These are phyloP conservation scores for Cutaneotrichosporon arboriforme DNA, from an alignment of 1,284 basidiomycete species.

Conservation along the genomic window DNA sequence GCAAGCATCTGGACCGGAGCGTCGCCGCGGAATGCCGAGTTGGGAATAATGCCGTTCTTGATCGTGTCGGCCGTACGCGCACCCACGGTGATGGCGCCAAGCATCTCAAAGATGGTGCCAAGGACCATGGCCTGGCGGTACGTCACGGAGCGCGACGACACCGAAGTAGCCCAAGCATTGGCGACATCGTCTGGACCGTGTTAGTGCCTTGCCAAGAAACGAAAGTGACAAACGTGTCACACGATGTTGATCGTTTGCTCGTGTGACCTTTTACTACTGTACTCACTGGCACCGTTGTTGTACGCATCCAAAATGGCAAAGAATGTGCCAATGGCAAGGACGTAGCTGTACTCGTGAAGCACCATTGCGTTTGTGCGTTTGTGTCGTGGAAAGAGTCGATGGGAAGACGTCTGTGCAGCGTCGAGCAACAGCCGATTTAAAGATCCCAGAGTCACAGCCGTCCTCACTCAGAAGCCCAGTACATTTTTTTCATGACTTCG, in stretches of 20 bases:
- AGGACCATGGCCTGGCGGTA: conserved; percentile 50
- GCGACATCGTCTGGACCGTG: conserved; percentile 39
- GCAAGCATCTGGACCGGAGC: conserved; percentile 51
- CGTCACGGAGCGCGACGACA: conserved; percentile 50
- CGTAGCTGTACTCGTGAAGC: conserved; percentile 47
- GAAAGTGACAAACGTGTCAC: no score
- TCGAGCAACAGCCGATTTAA: no score
- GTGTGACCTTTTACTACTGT: not conserved
- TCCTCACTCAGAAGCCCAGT: no score
- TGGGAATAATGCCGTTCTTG: conserved; percentile 51
- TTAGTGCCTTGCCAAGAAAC: no score
- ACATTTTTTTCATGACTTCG: no score
- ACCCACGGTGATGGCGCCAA: conserved; percentile 50
- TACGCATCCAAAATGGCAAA: conserved; percentile 51
- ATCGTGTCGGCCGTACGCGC: conserved; percentile 50
- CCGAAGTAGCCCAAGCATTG: conserved; percentile 52
- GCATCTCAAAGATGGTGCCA: conserved; percentile 51
- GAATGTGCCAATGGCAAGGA: conserved; percentile 50
- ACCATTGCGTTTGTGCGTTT: not conserved
- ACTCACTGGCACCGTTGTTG: conserved; percentile 49
- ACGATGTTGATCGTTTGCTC: not conserved
- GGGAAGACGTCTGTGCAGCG: no score
- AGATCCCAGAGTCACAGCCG: no score
- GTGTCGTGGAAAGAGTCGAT: not conserved
- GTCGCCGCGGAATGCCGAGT: conserved; percentile 47